Conservation (phyloP, 495 filamentous ascomycete genomes). For the Xeromyces bisporus region DNA sequence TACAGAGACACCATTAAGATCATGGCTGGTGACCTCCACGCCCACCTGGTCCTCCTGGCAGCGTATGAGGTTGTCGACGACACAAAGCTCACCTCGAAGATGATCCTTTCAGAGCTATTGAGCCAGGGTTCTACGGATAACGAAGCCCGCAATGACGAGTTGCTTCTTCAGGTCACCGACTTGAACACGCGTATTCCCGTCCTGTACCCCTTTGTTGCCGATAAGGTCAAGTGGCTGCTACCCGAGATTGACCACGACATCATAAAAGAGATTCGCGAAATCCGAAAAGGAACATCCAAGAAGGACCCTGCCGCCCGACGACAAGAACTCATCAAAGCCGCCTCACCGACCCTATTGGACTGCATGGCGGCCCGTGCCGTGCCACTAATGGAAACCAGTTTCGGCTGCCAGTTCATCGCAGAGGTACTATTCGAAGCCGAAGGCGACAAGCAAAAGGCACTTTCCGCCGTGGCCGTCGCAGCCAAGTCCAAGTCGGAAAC, state of each 20-base stretch:
- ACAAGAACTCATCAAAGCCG: conserved; percentile 50
- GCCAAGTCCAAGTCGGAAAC: conserved; percentile 44
- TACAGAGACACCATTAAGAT: conserved; percentile 73
- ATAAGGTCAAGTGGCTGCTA: conserved; percentile 52
- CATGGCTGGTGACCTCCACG: conserved; percentile 63
- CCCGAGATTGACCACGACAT: conserved; percentile 42
- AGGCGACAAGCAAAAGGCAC: conserved; percentile 52
- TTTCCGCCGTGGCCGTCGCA: conserved; percentile 53
- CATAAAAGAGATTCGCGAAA: conserved; percentile 55
- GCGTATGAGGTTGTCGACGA: conserved; percentile 88
- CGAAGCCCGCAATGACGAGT: conserved; percentile 38
- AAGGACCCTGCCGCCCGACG: conserved; percentile 66
- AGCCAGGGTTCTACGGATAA: conserved; percentile 44
- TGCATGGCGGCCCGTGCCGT: conserved; percentile 51
- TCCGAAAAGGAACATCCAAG: conserved; percentile 69
- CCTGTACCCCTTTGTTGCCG: conserved; percentile 66
- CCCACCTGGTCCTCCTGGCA: conserved; percentile 63
- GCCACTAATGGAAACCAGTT: conserved; percentile 51
- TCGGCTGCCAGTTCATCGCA: conserved; percentile 71
- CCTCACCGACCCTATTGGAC: conserved; percentile 44
- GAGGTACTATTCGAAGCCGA: conserved; percentile 65
- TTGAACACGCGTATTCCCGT: conserved; percentile 59
- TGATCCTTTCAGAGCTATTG: conserved; percentile 67
- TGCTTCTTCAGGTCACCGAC: conserved; percentile 46
- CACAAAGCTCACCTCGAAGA: conserved; percentile 70